phyloP scores from a whole-genome alignment of 2,329 filamentous ascomycete genomes.

The Ophiosphaerella narmari region DNA sequence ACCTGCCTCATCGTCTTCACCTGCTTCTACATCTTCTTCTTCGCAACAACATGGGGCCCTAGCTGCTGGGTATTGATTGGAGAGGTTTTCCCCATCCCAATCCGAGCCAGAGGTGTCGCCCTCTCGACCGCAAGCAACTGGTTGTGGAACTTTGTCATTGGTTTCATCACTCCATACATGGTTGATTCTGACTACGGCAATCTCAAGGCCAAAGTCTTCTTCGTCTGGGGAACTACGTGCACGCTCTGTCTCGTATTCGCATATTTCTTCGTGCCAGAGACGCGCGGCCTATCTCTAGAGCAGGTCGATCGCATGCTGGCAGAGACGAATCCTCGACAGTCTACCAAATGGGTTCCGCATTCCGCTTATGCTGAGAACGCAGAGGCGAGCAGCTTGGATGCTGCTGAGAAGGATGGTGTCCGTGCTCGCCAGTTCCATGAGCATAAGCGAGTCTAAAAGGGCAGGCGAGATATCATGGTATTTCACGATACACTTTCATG shows the following conservation, averaged over 20 bases:
- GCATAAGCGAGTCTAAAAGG: not conserved
- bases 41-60: slow-evolving; percentile 86
- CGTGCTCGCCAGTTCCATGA: not conserved
- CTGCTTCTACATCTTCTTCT: slow-evolving; percentile 91
- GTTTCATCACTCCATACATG: slow-evolving; percentile 70
- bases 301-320: slow-evolving; percentile 86
- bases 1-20: slow-evolving; percentile 77
- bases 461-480: no score
- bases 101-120: slow-evolving; percentile 84
- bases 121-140: slow-evolving; percentile 88
- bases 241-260: slow-evolving; percentile 65
- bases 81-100: slow-evolving; percentile 87
- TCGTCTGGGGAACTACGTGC: slow-evolving; percentile 59
- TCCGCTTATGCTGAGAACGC: slow-evolving; percentile 62
- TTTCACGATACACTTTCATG: no score
- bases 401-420: slow-evolving; percentile 6
- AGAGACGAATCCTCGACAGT: slow-evolving; percentile 75
- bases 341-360: slow-evolving; percentile 72
- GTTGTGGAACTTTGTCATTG: slow-evolving; percentile 77
- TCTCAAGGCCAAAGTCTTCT: slow-evolving; percentile 61
- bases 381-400: slow-evolving; percentile 7
- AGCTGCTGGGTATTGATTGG: slow-evolving; percentile 75
- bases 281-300: slow-evolving; percentile 75
- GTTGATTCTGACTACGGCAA: slow-evolving; percentile 67
- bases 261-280: slow-evolving; percentile 70